These are phyloP conservation scores for Kokia cookei DNA, from an alignment of 441 rosid species.

Conservation along the genomic window DNA sequence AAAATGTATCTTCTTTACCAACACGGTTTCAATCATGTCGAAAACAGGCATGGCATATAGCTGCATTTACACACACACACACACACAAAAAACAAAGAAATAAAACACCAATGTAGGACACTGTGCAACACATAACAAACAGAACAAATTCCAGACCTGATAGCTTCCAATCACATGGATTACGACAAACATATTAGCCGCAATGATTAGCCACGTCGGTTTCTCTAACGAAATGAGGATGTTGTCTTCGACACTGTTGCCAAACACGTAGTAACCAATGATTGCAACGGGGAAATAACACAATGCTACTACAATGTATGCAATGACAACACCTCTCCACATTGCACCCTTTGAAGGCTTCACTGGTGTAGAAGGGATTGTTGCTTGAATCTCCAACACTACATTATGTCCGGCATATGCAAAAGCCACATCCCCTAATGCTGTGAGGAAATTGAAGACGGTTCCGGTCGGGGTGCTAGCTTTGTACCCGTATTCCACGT, in stretches of 20 bases:
- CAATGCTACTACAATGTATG: conserved; percentile 48
- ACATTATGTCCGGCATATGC: conserved; percentile 65
- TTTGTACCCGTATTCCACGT: conserved; percentile 38
- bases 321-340: conserved; percentile 56
- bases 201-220: conserved; percentile 56
- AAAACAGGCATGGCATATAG: conserved; percentile 66
- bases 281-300: conserved; percentile 65
- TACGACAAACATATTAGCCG: conserved; percentile 53
- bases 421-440: conserved; percentile 58
- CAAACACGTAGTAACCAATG: conserved; percentile 44
- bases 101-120: background rate
- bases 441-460: conserved; percentile 42
- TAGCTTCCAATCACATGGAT: conserved; percentile 63
- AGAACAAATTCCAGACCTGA: conserved; percentile 32
- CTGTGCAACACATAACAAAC: background rate
- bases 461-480: conserved; percentile 25
- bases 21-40: conserved; percentile 58
- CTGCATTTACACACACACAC: conserved; percentile 19
- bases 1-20: conserved; percentile 49
- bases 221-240: conserved; percentile 40
- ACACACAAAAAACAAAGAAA: background rate
- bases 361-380: conserved; percentile 55
- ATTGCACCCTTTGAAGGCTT: conserved; percentile 58
- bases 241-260: conserved; percentile 45
- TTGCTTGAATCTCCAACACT: conserved; percentile 68